Conservation (phyloP, 768 basidiomycete genomes). For the Galerina marginata region DNA sequence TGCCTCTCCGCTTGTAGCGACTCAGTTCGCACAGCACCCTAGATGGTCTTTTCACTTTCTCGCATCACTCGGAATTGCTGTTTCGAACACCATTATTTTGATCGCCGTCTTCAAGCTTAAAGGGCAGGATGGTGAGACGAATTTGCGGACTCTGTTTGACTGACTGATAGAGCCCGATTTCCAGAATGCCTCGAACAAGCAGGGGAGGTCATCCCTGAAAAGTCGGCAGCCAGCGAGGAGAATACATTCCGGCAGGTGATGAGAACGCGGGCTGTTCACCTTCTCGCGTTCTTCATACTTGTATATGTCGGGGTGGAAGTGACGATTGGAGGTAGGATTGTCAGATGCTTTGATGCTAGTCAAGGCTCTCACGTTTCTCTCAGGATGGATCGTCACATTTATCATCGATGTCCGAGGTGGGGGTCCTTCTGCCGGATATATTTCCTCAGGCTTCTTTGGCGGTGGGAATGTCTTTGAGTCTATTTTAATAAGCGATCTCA, state of each 20-base stretch:
- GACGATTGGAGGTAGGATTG: constrained; percentile 49
- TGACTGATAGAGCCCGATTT: not conserved
- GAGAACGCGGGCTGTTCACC: constrained; percentile 56
- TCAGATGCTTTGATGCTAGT: not conserved
- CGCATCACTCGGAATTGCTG: constrained; percentile 67
- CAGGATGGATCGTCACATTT: constrained; percentile 78
- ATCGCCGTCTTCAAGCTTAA: constrained; percentile 68
- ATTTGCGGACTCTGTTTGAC: not conserved
- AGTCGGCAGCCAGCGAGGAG: constrained; percentile 36
- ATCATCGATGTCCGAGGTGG: constrained; percentile 41
- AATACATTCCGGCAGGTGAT: constrained; percentile 57
- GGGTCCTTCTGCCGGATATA: constrained; percentile 50
- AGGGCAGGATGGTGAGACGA: constrained; percentile 65
- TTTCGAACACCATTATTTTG: constrained; percentile 58
- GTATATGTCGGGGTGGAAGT: constrained; percentile 78
- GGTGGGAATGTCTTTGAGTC: constrained; percentile 38
- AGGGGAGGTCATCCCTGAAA: constrained; percentile 51
- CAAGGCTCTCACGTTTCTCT: not conserved
- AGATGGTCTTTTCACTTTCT: constrained; percentile 85
- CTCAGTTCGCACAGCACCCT: constrained; percentile 71
- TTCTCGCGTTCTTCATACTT: constrained; percentile 66
- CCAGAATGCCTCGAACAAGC: constrained; percentile 60
- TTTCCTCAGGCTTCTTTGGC: constrained; percentile 58
- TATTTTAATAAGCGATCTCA: not conserved
- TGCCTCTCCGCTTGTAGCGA: constrained; percentile 75